Evolutionary conservation across 2,329 filamentous ascomycete species (phyloP).

Genomic region (Cryphonectria japonica): DNA sequence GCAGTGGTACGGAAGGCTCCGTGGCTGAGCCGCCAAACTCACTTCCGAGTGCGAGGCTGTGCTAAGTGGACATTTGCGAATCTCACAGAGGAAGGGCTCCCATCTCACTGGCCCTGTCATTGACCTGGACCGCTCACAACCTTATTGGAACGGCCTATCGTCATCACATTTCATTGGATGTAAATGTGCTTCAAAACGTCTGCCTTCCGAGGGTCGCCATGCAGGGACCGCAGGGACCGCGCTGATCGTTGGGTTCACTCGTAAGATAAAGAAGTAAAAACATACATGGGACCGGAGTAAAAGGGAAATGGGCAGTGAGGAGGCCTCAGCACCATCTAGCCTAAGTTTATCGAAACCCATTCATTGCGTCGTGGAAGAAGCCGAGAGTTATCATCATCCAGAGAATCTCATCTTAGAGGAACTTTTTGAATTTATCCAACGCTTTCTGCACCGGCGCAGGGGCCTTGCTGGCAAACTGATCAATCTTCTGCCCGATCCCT

Average conservation of each 20-base stretch:
- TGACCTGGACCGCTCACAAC: neutral
- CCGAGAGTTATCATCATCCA: neutral
- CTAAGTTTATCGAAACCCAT: neutral
- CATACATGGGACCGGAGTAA: neutral
- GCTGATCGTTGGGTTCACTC: neutral
- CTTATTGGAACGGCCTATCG: neutral
- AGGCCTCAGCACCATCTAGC: neutral
- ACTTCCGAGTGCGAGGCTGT: neutral
- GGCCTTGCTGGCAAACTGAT: constrained; percentile 15
- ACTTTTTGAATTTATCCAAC: constrained; percentile 14
- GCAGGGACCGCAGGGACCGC: neutral
- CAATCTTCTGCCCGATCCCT: constrained; percentile 19
- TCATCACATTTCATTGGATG: neutral
- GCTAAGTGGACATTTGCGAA: neutral
- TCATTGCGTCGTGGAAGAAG: neutral
- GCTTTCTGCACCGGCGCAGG: constrained; percentile 19
- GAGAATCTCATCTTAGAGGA: neutral
- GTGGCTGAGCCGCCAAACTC: constrained; percentile 1
- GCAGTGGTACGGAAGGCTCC: neutral
- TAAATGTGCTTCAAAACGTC: neutral
- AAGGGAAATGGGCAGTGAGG: neutral
- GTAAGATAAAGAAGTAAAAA: neutral
- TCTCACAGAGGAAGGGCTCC: neutral
- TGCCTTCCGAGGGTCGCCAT: neutral
- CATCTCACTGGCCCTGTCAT: neutral